Conservation (phyloP, 805 yeast genomes). For the Hanseniaspora lachancei region DNA sequence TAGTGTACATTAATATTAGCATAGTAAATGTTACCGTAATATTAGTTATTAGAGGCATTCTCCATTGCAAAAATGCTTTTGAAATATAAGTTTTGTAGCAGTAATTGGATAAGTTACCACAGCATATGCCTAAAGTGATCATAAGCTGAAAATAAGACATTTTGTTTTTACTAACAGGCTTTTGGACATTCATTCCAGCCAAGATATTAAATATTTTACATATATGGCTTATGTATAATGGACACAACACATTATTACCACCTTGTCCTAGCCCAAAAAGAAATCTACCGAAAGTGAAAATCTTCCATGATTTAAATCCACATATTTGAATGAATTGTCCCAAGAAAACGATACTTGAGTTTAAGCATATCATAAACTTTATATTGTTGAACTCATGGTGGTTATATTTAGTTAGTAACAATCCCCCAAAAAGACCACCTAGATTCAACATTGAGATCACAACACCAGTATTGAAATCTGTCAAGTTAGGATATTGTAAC, state of each 20-base stretch:
- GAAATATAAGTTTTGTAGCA: conserved; percentile 26
- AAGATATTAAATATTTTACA: conserved; percentile 57
- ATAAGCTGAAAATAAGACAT: conserved; percentile 51
- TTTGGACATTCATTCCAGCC: conserved; percentile 53
- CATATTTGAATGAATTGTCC: conserved; percentile 47
- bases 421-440: conserved; percentile 61
- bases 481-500: conserved; percentile 38
- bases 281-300: conserved; percentile 4
- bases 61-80: conserved; percentile 39
- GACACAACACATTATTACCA: conserved; percentile 58
- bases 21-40: conserved; percentile 33
- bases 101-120: conserved; percentile 52
- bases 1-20: conserved; percentile 39
- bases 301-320: conserved; percentile 27
- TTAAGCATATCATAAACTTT: conserved; percentile 42
- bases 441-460: conserved; percentile 46
- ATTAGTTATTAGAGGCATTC: conserved; percentile 49
- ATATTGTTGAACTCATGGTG: conserved; percentile 47
- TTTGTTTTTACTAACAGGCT: conserved; percentile 50
- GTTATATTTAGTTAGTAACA: conserved; percentile 44
- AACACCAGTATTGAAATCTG: conserved; percentile 35
- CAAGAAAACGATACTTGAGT: conserved; percentile 34
- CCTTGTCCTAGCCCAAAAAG: conserved; percentile 48
- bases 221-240: conserved; percentile 59
- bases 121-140: conserved; percentile 52